Evolutionary conservation across 2,329 filamentous ascomycete genomes (phyloP).

Genomic region (Beauveria brongniartii): DNA sequence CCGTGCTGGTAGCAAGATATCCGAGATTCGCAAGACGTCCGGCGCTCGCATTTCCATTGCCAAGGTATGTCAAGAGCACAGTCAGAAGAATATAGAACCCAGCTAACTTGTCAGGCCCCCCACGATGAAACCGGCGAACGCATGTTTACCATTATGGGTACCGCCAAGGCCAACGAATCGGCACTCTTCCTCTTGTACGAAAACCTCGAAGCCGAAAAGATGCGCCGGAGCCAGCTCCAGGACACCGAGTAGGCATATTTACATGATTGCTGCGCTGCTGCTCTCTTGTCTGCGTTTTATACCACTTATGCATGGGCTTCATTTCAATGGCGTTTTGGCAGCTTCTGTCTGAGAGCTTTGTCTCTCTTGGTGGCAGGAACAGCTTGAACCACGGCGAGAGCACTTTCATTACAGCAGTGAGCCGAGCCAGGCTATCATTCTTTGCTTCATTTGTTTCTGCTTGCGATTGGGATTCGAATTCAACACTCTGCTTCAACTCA

Average conservation of each 20-base stretch:
- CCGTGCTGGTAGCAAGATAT: slow-evolving; percentile 91
- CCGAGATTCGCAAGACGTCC: slow-evolving; percentile 94
- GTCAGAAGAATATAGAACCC: not conserved
- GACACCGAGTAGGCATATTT: slow-evolving; percentile 38
- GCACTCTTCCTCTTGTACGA: slow-evolving; percentile 95
- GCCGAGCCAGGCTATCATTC: slow-evolving; percentile 1
- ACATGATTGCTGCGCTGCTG: slow-evolving; percentile 7
- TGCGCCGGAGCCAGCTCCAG: slow-evolving; percentile 80
- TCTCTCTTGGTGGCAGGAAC: slow-evolving; percentile 33
- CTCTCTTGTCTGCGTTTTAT: slow-evolving; percentile 17
- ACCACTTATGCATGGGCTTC: slow-evolving; percentile 22
- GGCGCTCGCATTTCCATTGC: slow-evolving; percentile 96
- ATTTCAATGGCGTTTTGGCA: slow-evolving; percentile 45
- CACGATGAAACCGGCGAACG: slow-evolving; percentile 97
- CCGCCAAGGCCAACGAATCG: slow-evolving; percentile 86
- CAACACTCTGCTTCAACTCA: not conserved
- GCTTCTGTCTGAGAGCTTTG: slow-evolving; percentile 35
- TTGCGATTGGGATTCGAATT: not conserved
- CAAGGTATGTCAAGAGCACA: slow-evolving; percentile 39
- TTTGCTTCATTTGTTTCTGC: slow-evolving; percentile 8
- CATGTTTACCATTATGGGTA: slow-evolving; percentile 99
- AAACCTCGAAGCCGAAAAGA: slow-evolving; percentile 98
- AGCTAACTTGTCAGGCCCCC: slow-evolving; percentile 43
- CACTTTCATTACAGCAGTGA: slow-evolving; percentile 15
- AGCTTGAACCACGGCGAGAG: slow-evolving; percentile 30